Percentiles rank a stretch among this genome's conserved stretches.
Evolutionary conservation across 75 land plant species (phyloP).

Genomic region (Sequoiadendron giganteum): DNA sequence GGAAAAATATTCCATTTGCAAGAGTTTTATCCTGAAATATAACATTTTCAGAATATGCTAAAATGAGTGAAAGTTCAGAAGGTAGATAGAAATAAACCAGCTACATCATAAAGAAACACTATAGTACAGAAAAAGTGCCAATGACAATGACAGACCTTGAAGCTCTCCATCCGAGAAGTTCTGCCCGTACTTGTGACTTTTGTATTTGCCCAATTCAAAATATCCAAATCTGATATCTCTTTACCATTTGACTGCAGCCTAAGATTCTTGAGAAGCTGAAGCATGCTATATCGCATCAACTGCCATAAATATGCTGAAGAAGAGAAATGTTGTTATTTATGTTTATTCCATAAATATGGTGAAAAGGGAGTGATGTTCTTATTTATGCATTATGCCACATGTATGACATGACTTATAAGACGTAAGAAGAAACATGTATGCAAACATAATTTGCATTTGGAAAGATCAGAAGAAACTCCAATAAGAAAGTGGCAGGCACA

Average conservation of each 20-base stretch:
- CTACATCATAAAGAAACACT: neutral
- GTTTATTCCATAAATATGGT: too few relatives aligned
- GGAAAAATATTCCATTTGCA: slow-evolving; percentile 79
- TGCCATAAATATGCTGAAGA: slow-evolving; percentile 95
- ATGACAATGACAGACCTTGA: slow-evolving; percentile 38
- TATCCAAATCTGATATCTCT: slow-evolving; percentile 75
- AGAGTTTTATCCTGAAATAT: slow-evolving; percentile 76
- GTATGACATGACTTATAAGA: neutral
- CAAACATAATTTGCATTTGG: neutral
- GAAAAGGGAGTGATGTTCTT: neutral
- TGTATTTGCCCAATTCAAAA: slow-evolving; percentile 80
- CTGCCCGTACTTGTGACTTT: slow-evolving; percentile 70
- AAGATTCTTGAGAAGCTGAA: slow-evolving; percentile 83
- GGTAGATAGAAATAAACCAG: neutral
- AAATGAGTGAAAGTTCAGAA: neutral
- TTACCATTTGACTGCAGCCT: slow-evolving; percentile 66
- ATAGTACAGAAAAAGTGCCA: neutral
- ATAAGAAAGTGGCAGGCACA: neutral
- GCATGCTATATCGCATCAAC: slow-evolving; percentile 82
- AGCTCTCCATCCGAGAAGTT: slow-evolving; percentile 71
- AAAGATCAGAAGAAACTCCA: neutral
- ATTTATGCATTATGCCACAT: neutral
- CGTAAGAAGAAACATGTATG: neutral
- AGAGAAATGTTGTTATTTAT: neutral
- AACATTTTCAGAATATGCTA: neutral